Percentiles rank a stretch among this genome's conserved stretches.
These are phyloP conservation scores for Boletus subparvulus DNA, from an alignment of 768 basidiomycete species.

Conservation along the genomic window DNA sequence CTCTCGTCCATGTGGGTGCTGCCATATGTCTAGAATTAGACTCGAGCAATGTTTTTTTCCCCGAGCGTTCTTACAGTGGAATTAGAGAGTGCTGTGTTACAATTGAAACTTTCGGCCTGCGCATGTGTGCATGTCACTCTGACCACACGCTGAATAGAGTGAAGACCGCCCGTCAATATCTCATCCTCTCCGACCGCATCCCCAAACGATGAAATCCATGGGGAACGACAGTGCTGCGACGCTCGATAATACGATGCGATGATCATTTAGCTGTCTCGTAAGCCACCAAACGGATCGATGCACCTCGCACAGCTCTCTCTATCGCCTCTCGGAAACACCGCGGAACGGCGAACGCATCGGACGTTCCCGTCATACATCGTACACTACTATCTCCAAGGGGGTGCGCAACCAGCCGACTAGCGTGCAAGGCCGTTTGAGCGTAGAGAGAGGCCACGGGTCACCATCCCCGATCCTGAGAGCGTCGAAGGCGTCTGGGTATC, in stretches of 20 bases:
- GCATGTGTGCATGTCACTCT: not conserved
- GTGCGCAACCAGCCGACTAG: not conserved
- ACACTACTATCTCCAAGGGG: conserved; percentile 3
- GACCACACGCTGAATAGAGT: not conserved
- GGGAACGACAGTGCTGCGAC: not conserved
- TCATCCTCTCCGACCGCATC: not conserved
- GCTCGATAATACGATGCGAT: not conserved
- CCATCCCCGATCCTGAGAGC: not conserved
- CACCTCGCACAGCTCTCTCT: not conserved
- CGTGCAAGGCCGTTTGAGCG: not conserved
- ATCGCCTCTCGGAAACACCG: not conserved
- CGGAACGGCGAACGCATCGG: conserved; percentile 9
- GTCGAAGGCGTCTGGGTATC: not conserved
- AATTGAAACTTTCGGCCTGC: not conserved
- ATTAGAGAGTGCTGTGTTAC: too few relatives aligned
- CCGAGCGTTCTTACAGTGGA: not conserved
- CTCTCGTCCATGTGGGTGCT: not conserved
- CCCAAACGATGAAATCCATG: not conserved
- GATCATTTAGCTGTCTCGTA: not conserved
- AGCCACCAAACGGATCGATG: not conserved
- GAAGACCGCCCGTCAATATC: not conserved
- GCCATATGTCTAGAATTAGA: not conserved
- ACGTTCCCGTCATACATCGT: not conserved
- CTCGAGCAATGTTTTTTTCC: not conserved
- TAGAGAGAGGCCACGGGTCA: not conserved